Evolutionary conservation across 2,329 filamentous ascomycete species (phyloP).

Genomic region (Xylaria hypoxylon): DNA sequence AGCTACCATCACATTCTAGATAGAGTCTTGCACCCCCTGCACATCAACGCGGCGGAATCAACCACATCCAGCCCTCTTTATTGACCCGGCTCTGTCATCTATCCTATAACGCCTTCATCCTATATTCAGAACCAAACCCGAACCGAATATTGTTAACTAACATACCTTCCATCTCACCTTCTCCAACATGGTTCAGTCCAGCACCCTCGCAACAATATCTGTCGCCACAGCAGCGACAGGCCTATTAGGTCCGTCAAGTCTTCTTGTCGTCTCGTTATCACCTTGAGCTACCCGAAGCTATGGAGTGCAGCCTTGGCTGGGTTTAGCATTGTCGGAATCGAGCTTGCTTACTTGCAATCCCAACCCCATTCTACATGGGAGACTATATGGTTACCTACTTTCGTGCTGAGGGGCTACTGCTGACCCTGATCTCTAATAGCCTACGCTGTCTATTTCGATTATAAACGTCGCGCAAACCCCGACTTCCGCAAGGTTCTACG

Average conservation of each 20-base stretch:
- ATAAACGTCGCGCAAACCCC: constrained; percentile 71
- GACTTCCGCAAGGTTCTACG: constrained; percentile 76
- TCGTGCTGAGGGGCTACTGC: constrained; percentile 36
- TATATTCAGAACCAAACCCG: neutral
- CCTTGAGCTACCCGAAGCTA: neutral
- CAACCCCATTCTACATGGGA: neutral
- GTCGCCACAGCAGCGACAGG: constrained; percentile 71
- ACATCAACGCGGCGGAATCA: constrained; percentile 4
- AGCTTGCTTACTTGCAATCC: neutral
- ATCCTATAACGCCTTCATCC: neutral
- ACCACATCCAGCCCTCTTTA: constrained; percentile 8
- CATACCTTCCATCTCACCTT: neutral
- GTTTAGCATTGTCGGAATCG: neutral
- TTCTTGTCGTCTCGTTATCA: neutral
- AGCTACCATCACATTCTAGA: constrained; percentile 19
- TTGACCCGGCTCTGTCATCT: constrained; percentile 1
- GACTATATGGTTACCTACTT: neutral
- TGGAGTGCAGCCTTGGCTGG: neutral
- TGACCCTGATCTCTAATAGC: constrained; percentile 54
- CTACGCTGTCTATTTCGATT: constrained; percentile 77
- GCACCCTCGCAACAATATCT: constrained; percentile 69
- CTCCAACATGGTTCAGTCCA: constrained; percentile 60
- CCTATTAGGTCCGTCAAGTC: constrained; percentile 65
- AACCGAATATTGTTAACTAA: neutral
- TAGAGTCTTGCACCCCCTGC: constrained; percentile 13